A percentile compares a stretch with the other conserved stretches of the same genome.
Conservation (phyloP, 2,329 filamentous ascomycete genomes). For the Cercospora janseana region DNA sequence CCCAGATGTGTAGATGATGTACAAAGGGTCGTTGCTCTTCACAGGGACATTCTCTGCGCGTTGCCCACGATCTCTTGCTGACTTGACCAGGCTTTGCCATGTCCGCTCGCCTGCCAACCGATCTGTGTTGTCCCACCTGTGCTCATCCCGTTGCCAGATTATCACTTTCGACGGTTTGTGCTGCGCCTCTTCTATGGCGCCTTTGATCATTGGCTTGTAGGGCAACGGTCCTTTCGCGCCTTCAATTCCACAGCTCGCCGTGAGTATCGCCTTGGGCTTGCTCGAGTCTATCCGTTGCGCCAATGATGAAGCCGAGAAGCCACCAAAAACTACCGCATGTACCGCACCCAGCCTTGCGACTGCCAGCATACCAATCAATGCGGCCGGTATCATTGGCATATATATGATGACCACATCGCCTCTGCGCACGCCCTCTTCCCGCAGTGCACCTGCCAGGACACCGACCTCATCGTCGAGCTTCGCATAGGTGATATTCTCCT, state of each 20-base stretch:
- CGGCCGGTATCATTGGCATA: slow-evolving; percentile 95
- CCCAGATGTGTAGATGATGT: slow-evolving; percentile 85
- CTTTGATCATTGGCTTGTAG: slow-evolving; percentile 76
- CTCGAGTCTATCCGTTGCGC: slow-evolving; percentile 87
- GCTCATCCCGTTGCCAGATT: slow-evolving; percentile 79
- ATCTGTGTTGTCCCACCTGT: slow-evolving; percentile 69
- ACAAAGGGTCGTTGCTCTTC: slow-evolving; percentile 73
- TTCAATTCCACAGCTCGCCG: slow-evolving; percentile 89
- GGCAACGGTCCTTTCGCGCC: slow-evolving; percentile 73
- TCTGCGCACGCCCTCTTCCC: slow-evolving; percentile 75
- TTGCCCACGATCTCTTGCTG: slow-evolving; percentile 64
- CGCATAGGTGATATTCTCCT: slow-evolving; percentile 71
- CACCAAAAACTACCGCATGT: slow-evolving; percentile 90
- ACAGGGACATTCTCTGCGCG: slow-evolving; percentile 75
- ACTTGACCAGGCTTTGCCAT: slow-evolving; percentile 75
- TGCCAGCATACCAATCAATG: slow-evolving; percentile 82
- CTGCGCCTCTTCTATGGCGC: slow-evolving; percentile 63
- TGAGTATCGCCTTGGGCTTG: slow-evolving; percentile 72
- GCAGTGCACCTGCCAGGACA: slow-evolving; percentile 73
- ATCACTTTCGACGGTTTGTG: slow-evolving; percentile 73
- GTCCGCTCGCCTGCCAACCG: slow-evolving; percentile 68
- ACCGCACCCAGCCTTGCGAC: slow-evolving; percentile 78
- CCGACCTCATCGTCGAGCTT: slow-evolving; percentile 78
- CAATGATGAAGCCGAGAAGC: slow-evolving; percentile 77
- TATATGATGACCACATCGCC: slow-evolving; percentile 90